A percentile compares a stretch with the other conserved stretches of the same genome.
These are phyloP conservation scores for Hypsizygus marmoreus DNA, from an alignment of 768 basidiomycete species.

Conservation along the genomic window DNA sequence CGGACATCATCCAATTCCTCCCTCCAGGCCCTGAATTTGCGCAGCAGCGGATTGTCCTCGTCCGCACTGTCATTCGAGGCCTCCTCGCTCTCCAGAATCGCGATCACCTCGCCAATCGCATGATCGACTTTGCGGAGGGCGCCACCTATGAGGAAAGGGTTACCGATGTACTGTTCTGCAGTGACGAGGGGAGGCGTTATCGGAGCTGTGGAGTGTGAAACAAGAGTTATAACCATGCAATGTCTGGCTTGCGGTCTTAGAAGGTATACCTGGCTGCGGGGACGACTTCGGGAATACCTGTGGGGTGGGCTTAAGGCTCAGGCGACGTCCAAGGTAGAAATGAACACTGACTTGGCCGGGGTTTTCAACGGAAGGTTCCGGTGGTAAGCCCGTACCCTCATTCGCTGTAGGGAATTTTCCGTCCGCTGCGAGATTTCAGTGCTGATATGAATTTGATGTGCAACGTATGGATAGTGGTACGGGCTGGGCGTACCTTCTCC, in stretches of 20 bases:
- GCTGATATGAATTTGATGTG: neutral
- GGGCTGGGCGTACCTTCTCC: constrained; percentile 30
- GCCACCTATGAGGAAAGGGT: constrained; percentile 47
- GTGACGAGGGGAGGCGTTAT: constrained; percentile 23
- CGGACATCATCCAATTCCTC: constrained; percentile 39
- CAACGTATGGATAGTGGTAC: neutral
- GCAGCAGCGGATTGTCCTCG: constrained; percentile 34
- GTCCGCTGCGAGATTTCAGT: constrained; percentile 23
- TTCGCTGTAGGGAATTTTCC: constrained; percentile 43
- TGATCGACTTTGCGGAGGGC: constrained; percentile 46
- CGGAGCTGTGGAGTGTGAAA: constrained; percentile 19
- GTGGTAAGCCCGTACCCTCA: constrained; percentile 35
- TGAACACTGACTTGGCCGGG: constrained; percentile 40
- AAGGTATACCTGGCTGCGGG: constrained; percentile 33
- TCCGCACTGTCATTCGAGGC: constrained; percentile 33
- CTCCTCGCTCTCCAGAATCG: constrained; percentile 46
- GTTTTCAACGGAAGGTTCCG: constrained; percentile 47
- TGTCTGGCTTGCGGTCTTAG: neutral
- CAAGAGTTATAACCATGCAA: neutral
- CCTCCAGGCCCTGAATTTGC: constrained; percentile 45
- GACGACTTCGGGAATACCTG: constrained; percentile 53
- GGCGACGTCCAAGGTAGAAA: neutral
- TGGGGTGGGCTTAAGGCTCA: neutral
- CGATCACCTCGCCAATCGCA: constrained; percentile 43
- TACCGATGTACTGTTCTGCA: constrained; percentile 37